Conservation (phyloP, 2,329 filamentous ascomycete species). For the Diaporthe sp. region DNA sequence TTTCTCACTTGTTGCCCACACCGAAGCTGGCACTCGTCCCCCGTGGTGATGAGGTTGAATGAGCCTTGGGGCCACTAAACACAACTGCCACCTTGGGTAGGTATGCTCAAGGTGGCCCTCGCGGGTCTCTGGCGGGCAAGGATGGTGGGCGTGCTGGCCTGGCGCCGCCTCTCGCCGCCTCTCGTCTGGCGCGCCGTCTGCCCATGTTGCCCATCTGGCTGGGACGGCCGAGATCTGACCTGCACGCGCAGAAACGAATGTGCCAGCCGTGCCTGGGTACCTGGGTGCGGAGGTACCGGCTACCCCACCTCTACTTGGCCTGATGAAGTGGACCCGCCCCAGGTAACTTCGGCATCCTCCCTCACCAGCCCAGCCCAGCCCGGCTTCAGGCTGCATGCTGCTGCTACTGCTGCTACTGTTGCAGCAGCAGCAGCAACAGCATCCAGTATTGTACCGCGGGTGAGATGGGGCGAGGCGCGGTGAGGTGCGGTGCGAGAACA, state of each 20-base stretch:
- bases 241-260: conserved; percentile 31
- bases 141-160: background rate
- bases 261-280: conserved; percentile 16
- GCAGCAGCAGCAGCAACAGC: background rate
- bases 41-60: background rate
- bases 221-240: conserved; percentile 39
- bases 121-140: conserved; percentile 11
- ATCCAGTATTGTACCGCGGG: background rate
- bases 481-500: background rate
- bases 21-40: background rate
- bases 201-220: conserved; percentile 33
- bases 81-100: background rate
- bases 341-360: conserved; percentile 42
- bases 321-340: conserved; percentile 13
- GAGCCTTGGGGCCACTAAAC: background rate
- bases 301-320: conserved; percentile 7
- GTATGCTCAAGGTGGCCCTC: background rate
- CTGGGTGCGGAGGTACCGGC: conserved; percentile 15
- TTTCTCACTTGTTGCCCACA: background rate
- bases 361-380: conserved; percentile 37
- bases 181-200: conserved; percentile 20
- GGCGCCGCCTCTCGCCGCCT: conserved; percentile 7
- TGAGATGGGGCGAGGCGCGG: background rate
- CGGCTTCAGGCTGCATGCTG: conserved; percentile 36
- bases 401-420: background rate